Conservation (phyloP, 2,329 filamentous ascomycete genomes). For the Endocalyx cinctus region DNA sequence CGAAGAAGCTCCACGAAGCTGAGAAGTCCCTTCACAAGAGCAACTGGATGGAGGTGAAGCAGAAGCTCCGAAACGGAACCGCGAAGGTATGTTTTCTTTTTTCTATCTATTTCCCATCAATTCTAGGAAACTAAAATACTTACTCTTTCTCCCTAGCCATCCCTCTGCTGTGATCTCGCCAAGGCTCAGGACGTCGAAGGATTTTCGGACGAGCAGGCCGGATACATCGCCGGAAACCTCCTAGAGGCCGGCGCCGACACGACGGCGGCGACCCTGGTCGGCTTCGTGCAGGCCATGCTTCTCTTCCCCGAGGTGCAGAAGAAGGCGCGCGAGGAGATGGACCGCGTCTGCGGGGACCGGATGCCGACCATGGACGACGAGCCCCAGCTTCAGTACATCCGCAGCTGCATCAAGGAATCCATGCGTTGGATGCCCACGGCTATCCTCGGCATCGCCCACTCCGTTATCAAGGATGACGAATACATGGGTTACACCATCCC, state of each 20-base stretch:
- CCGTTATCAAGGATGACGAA: slow-evolving; percentile 29
- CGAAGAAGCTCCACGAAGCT: slow-evolving; percentile 13
- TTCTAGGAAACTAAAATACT: not conserved
- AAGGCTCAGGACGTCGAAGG: slow-evolving; percentile 25
- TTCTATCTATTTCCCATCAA: not conserved
- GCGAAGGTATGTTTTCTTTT: slow-evolving; percentile 12
- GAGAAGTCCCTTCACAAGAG: slow-evolving; percentile 14
- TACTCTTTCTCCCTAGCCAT: slow-evolving; percentile 16
- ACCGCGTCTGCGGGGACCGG: slow-evolving; percentile 37
- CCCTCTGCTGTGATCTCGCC: slow-evolving; percentile 20
- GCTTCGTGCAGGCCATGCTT: slow-evolving; percentile 34
- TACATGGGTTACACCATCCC: slow-evolving; percentile 39
- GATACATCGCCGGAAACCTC: slow-evolving; percentile 26
- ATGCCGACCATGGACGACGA: slow-evolving; percentile 39
- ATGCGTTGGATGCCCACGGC: slow-evolving; percentile 41
- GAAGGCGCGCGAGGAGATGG: slow-evolving; percentile 28
- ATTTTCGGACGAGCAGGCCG: slow-evolving; percentile 30
- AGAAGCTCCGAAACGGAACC: slow-evolving; percentile 16
- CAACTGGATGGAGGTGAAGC: slow-evolving; percentile 18
- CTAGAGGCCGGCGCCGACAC: slow-evolving; percentile 35
- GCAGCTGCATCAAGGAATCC: slow-evolving; percentile 40
- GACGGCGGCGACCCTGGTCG: slow-evolving; percentile 32
- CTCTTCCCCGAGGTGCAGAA: slow-evolving; percentile 31
- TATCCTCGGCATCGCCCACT: slow-evolving; percentile 33
- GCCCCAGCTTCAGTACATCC: slow-evolving; percentile 41